A percentile compares a stretch with the other conserved stretches of the same genome.
Conservation (phyloP, 768 basidiomycete genomes). For the Calocybe gangraenosa region DNA sequence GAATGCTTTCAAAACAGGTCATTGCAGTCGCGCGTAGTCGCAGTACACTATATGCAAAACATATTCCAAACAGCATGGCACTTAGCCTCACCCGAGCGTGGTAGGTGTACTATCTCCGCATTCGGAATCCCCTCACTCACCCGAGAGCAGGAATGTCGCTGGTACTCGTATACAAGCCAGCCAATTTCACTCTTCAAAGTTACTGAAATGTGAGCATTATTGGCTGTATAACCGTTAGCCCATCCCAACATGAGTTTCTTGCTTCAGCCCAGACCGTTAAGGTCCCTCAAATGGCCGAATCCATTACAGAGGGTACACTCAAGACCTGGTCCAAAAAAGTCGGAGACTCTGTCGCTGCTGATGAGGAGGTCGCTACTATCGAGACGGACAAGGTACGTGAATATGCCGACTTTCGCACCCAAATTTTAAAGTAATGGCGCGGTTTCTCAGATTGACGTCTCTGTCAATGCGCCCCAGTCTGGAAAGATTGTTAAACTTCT, state of each 20-base stretch:
- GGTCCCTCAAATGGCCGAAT: constrained; percentile 97
- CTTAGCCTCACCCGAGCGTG: constrained; percentile 40
- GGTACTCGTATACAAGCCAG: constrained; percentile 45
- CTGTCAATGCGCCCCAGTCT: constrained; percentile 87
- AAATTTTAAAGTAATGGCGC: constrained; percentile 6
- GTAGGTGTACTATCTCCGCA: constrained; percentile 27
- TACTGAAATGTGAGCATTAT: constrained; percentile 55
- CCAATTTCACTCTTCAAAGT: constrained; percentile 66
- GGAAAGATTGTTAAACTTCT: constrained; percentile 87
- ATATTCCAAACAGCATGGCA: constrained; percentile 26
- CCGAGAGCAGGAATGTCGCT: constrained; percentile 38
- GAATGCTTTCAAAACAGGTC: constrained; percentile 70
- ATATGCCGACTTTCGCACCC: background rate
- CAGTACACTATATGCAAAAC: constrained; percentile 37
- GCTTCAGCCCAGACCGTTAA: constrained; percentile 80
- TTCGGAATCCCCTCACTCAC: constrained; percentile 11
- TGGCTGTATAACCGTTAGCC: background rate
- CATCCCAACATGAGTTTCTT: background rate
- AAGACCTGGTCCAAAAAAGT: constrained; percentile 93
- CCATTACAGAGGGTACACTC: constrained; percentile 95
- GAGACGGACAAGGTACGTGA: constrained; percentile 92
- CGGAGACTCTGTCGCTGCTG: constrained; percentile 84
- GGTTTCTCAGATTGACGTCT: constrained; percentile 81
- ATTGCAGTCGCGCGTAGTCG: constrained; percentile 62
- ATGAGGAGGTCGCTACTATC: constrained; percentile 97